Evolutionary conservation across 129 eudicot genomes (phyloP).

Genomic region (Rutidosis leptorrhynchoides): DNA sequence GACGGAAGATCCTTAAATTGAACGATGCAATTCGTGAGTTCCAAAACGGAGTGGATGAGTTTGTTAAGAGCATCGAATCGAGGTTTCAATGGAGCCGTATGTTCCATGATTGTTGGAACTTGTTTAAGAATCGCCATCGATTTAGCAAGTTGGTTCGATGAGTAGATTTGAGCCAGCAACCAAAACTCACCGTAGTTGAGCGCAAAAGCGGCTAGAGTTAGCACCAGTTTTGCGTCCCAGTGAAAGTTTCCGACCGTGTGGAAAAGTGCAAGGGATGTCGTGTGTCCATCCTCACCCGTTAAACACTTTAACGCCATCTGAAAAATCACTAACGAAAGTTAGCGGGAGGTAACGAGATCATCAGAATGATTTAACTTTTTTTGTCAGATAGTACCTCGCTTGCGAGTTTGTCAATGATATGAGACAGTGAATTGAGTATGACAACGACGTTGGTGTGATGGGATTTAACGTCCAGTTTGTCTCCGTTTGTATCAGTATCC

Average conservation of each 20-base stretch:
- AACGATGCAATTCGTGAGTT: conserved; percentile 50
- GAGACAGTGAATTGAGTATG: conserved; percentile 40
- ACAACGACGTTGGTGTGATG: conserved; percentile 21
- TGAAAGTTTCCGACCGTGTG: conserved; percentile 48
- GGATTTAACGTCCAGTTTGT: conserved; percentile 26
- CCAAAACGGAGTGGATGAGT: conserved; percentile 46
- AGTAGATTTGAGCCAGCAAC: conserved; percentile 64
- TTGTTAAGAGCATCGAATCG: conserved; percentile 53
- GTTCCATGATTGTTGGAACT: conserved; percentile 53
- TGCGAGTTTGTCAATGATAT: conserved; percentile 42
- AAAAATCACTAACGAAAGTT: no score
- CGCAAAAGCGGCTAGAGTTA: conserved; percentile 77
- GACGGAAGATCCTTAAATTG: conserved; percentile 58
- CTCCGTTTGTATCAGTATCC: conserved; percentile 26
- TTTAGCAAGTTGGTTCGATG: conserved; percentile 64
- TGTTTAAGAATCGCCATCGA: conserved; percentile 65
- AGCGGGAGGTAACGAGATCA: no score
- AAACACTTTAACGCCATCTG: conserved; percentile 50
- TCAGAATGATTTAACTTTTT: no score
- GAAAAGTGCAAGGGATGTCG: conserved; percentile 49
- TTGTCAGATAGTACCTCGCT: conserved; percentile 42
- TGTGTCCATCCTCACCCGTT: conserved; percentile 52
- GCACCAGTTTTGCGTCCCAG: conserved; percentile 82
- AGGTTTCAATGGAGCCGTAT: conserved; percentile 36
- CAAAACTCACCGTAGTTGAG: conserved; percentile 76